These are phyloP conservation scores for Crithidia sp. DNA, from an alignment of 208 protist species.

Conservation along the genomic window DNA sequence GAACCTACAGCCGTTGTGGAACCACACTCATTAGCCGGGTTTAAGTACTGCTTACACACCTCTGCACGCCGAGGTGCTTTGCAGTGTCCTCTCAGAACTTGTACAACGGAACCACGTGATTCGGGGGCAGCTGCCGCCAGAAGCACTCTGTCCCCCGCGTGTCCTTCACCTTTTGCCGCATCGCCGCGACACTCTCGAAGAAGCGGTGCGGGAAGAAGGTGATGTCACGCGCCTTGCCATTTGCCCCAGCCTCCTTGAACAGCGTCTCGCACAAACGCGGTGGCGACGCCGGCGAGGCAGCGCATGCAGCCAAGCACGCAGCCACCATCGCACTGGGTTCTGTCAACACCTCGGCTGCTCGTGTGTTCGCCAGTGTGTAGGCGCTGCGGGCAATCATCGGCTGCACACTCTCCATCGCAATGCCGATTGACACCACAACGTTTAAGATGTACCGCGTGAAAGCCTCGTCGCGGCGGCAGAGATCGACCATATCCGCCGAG, in stretches of 20 bases:
- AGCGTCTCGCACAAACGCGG: constrained; percentile 14
- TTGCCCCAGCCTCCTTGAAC: background rate
- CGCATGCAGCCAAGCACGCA: constrained; percentile 7
- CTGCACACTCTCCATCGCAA: constrained; percentile 50
- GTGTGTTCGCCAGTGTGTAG: constrained; percentile 34
- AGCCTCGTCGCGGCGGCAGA: constrained; percentile 38
- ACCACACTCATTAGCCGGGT: background rate
- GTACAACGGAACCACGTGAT: constrained; percentile 45
- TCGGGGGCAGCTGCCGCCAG: constrained; percentile 47
- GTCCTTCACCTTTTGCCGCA: constrained; percentile 19
- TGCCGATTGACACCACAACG: constrained; percentile 47
- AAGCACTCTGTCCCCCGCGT: constrained; percentile 27
- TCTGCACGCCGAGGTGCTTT: background rate
- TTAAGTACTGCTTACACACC: background rate
- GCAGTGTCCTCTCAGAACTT: background rate
- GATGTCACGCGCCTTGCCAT: constrained; percentile 22
- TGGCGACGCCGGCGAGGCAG: background rate
- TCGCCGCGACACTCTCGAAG: constrained; percentile 29
- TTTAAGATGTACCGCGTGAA: constrained; percentile 53
- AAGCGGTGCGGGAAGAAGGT: constrained; percentile 43
- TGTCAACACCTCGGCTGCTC: constrained; percentile 32
- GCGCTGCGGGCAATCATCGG: constrained; percentile 41
- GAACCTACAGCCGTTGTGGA: no score
- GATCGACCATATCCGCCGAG: constrained; percentile 11
- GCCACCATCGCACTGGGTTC: constrained; percentile 9